These are phyloP conservation scores for Cordyceps pruinosa DNA, from an alignment of 2,329 filamentous ascomycete species.

Conservation along the genomic window DNA sequence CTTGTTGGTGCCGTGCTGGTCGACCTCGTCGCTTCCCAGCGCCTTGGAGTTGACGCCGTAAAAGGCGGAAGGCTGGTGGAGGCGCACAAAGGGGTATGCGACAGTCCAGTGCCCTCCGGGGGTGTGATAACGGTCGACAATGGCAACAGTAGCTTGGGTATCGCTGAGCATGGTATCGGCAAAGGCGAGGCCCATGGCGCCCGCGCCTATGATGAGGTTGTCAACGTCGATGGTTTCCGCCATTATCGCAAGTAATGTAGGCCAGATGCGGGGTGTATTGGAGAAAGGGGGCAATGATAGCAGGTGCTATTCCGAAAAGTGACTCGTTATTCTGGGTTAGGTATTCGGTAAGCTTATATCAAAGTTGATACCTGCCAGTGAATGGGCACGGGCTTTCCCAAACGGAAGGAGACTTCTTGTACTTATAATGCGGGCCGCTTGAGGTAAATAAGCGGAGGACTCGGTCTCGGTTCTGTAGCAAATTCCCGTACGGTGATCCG, in stretches of 20 bases:
- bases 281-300: too few species aligned
- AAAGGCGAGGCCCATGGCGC: conserved; percentile 8
- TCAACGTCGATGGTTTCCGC: background rate
- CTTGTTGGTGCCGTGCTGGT: conserved; percentile 6
- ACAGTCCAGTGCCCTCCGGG: conserved; percentile 10
- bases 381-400: too few species aligned
- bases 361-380: too few species aligned
- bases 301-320: background rate
- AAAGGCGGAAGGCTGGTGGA: conserved; percentile 3
- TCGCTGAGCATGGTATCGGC: conserved; percentile 7
- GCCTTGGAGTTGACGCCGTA: conserved; percentile 7
- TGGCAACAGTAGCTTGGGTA: conserved; percentile 3
- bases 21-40: background rate
- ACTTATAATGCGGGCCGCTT: background rate
- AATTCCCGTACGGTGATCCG: background rate
- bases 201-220: conserved; percentile 8
- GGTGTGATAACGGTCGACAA: conserved; percentile 5
- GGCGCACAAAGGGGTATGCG: conserved; percentile 8
- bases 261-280: too few species aligned
- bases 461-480: background rate
- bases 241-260: background rate
- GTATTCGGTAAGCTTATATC: background rate
- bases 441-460: background rate
- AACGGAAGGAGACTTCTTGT: background rate
- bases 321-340: background rate